A percentile compares a stretch with the other conserved stretches of the same genome.
phyloP scores from a whole-genome alignment of 1,139 yeast genomes.

The Saccharomycopsis crataegensis region DNA sequence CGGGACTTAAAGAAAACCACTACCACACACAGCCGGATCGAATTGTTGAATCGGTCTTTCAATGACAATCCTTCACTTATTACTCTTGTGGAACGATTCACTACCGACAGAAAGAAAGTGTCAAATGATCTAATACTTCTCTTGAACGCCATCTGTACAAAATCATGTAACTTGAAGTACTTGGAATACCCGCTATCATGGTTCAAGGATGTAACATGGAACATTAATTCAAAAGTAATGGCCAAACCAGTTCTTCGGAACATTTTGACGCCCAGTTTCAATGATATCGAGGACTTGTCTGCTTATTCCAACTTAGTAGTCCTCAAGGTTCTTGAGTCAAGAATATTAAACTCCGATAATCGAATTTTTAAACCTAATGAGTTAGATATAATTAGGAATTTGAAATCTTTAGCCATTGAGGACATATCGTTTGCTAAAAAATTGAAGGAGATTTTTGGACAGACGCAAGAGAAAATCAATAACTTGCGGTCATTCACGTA shows the following conservation, averaged over 20 bases:
- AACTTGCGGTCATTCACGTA: constrained; percentile 13
- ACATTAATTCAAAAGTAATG: constrained; percentile 6
- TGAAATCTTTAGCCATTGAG: constrained; percentile 14
- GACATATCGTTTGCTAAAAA: constrained; percentile 6
- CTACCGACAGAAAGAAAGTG: neutral
- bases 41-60: neutral
- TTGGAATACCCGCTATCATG: constrained; percentile 10
- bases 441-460: neutral
- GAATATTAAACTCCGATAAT: neutral
- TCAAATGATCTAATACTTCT: too few species aligned
- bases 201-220: constrained; percentile 8
- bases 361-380: neutral
- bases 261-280: constrained; percentile 12
- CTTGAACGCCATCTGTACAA: too few species aligned
- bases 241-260: neutral
- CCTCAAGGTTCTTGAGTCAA: constrained; percentile 10
- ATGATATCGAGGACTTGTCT: constrained; percentile 10
- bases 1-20: too few species aligned
- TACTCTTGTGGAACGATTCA: constrained; percentile 1
- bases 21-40: neutral
- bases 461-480: neutral
- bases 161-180: too few species aligned
- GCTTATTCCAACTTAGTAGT: neutral
- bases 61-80: neutral
- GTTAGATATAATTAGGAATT: neutral